phyloP scores from a whole-genome alignment of 108 stramenopile species.

The Nitzschia palea region DNA sequence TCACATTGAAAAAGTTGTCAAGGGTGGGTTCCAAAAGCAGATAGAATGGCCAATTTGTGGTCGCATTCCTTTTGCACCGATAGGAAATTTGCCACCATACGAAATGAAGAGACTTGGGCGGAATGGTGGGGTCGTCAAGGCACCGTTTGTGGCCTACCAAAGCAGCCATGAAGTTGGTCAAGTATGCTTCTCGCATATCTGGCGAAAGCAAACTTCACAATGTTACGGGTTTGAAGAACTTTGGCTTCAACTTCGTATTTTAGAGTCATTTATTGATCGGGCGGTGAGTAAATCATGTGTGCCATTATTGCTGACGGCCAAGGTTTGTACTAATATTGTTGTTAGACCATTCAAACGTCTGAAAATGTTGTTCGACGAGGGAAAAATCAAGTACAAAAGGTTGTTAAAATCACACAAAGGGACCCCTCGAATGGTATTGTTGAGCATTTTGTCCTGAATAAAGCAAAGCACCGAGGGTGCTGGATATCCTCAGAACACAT shows the following conservation, averaged over 20 bases:
- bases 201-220: conserved; percentile 61
- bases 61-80: conserved; percentile 59
- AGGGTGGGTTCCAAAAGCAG: conserved; percentile 24
- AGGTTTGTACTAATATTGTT: background rate
- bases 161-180: conserved; percentile 81
- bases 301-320: background rate
- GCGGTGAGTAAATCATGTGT: conserved; percentile 34
- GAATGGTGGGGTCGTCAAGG: conserved; percentile 55
- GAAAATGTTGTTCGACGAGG: conserved; percentile 32
- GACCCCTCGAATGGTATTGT: conserved; percentile 52
- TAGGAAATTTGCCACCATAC: conserved; percentile 37
- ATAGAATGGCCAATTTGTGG: conserved; percentile 65
- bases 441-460: conserved; percentile 61
- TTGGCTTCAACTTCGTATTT: conserved; percentile 43
- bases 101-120: conserved; percentile 58
- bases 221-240: conserved; percentile 61
- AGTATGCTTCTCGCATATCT: conserved; percentile 61
- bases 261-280: conserved; percentile 61
- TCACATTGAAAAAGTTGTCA: conserved; percentile 47
- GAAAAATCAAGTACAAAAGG: conserved; percentile 34
- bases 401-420: conserved; percentile 39
- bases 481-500: conserved; percentile 55
- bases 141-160: conserved; percentile 63
- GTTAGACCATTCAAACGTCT: conserved; percentile 35
- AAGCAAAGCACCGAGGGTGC: conserved; percentile 40